Evolutionary conservation across 352 stramenopile genomes (phyloP).

Genomic region (Globisporangium megalacanthum): DNA sequence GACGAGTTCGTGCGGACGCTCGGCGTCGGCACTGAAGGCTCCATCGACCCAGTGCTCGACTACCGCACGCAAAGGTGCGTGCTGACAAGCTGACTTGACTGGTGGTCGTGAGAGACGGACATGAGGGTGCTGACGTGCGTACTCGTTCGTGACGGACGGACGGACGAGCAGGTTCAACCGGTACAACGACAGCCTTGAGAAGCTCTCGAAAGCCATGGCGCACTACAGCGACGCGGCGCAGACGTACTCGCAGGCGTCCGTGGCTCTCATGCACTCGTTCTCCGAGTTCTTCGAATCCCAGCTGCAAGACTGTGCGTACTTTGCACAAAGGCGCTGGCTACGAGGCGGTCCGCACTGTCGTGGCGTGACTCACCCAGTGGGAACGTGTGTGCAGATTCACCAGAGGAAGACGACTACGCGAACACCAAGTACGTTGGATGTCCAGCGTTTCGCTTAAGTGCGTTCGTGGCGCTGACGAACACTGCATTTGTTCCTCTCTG

Average conservation of each 20-base stretch:
- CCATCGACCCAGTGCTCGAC: conserved; percentile 61
- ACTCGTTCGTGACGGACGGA: too few species aligned
- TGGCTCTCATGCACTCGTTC: conserved; percentile 47
- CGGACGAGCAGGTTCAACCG: conserved; percentile 34
- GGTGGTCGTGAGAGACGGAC: neutral
- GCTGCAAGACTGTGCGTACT: conserved; percentile 29
- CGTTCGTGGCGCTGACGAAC: neutral
- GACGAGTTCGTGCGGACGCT: conserved; percentile 67
- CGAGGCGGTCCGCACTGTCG: too few species aligned
- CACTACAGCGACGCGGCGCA: conserved; percentile 38
- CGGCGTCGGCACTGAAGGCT: conserved; percentile 35
- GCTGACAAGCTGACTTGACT: neutral
- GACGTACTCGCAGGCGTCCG: conserved; percentile 35
- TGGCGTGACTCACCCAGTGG: neutral
- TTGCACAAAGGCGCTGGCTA: too few species aligned
- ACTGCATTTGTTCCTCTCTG: neutral
- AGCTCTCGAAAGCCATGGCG: conserved; percentile 44
- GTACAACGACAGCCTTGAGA: conserved; percentile 56
- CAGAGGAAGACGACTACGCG: conserved; percentile 18
- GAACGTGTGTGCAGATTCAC: conserved; percentile 7
- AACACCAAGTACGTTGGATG: conserved; percentile 16
- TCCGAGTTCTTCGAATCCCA: conserved; percentile 57
- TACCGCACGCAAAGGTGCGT: conserved; percentile 53
- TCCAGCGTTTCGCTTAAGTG: neutral
- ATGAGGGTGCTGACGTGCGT: neutral